Evolutionary conservation across 2,329 filamentous ascomycete genomes (phyloP).

Genomic region (Talaromyces pinophilus): DNA sequence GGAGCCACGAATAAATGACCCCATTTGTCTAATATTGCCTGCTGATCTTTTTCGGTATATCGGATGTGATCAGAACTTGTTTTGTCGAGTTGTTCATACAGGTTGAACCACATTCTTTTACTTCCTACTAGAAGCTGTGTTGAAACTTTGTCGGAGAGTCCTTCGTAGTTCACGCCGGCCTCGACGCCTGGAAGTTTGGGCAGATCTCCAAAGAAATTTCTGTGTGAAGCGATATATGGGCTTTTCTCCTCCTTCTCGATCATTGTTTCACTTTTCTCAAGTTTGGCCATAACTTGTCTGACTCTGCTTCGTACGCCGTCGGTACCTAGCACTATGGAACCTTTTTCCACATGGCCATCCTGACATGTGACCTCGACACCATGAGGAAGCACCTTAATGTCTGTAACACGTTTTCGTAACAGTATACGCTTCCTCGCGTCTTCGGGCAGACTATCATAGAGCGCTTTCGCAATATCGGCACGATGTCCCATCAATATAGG

Average conservation of each 20-base stretch:
- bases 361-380: conserved; percentile 35
- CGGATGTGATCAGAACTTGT: background rate
- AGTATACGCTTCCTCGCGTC: conserved; percentile 31
- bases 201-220: background rate
- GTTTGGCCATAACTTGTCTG: conserved; percentile 23
- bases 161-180: conserved; percentile 11
- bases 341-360: conserved; percentile 37
- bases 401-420: conserved; percentile 28
- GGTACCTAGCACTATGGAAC: conserved; percentile 42
- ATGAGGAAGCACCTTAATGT: conserved; percentile 11
- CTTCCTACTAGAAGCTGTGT: conserved; percentile 12
- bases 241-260: background rate
- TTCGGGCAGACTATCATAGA: conserved; percentile 33
- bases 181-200: conserved; percentile 11
- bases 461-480: conserved; percentile 18
- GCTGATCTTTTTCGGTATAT: conserved; percentile 7
- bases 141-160: background rate
- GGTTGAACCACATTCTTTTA: conserved; percentile 7
- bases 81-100: conserved; percentile 11
- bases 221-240: conserved; percentile 7
- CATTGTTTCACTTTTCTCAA: conserved; percentile 11
- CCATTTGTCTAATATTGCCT: conserved; percentile 6
- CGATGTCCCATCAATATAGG: conserved; percentile 15
- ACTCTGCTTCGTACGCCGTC: conserved; percentile 46
- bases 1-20: conserved; percentile 3